Base-by-base conservation (phyloP, 768 basidiomycete genomes). In the Paxillus involutus region DNA sequence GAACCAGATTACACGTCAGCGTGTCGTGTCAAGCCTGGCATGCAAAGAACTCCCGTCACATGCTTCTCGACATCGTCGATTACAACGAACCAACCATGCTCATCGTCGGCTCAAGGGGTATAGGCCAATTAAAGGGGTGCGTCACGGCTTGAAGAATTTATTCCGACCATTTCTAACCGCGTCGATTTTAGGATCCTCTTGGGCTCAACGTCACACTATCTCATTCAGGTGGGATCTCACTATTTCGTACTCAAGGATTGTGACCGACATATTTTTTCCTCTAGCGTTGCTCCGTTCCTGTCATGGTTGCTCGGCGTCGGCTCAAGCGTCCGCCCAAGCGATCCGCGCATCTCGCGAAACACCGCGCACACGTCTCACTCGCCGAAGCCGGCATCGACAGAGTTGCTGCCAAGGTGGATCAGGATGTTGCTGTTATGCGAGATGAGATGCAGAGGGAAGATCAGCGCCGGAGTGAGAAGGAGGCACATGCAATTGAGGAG, bases 11-110 rank as follows among this genome's bases (percentile, higher is more conserved):
- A 52, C 85, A 98, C 57, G 90, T 97, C 29, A 85, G 84, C 0
- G 83, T 98, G 37, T 78, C 84, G 4, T 98, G 96, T 69, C 94
- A 98, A 72, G 94, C 95, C 29, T 90, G 95, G 83, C 95, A 98
- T 60, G 93, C 95, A n/a, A 97, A 96, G 77, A 95, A 95, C 65
- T 79, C 88, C 1, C 75, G 92, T 21, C 92, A 94, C 64, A 94
- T 95, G 86, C 73, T 96, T 21, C 75, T 96, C 82, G 90, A 95
- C 62, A 82, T 98, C 49, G 86, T 96, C 24, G 95, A 98, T 63
- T 82, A 89, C 65, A 76, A 85, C 36, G 86, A 93, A 53, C 95
- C 95, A 1, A 84, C 83, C 8, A 94, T 97, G 91, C 76, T 94
- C 32, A 96, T 98, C 51, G 95, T 97, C 10, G 95, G 95, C 4